A percentile compares a stretch with the other conserved stretches of the same genome.
Conservation (phyloP, 768 basidiomycete genomes). For the Macrocybe gigantea region DNA sequence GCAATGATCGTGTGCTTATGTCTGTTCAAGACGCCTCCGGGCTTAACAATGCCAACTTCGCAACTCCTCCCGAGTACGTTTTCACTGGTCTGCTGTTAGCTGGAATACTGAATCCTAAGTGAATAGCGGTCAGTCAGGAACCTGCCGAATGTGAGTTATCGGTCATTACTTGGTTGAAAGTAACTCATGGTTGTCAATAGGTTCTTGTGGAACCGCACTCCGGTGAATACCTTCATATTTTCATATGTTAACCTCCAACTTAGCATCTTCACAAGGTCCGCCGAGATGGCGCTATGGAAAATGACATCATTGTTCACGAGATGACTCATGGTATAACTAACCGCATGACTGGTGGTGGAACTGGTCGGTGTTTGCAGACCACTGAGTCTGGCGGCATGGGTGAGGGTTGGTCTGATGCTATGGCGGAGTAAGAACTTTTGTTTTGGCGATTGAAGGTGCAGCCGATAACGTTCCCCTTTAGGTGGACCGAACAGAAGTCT, state of each 20-base stretch:
- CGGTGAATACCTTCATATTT: neutral
- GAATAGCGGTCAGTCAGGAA: conserved; percentile 24
- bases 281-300: conserved; percentile 58
- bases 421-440: conserved; percentile 29
- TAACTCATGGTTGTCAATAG: no score
- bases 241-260: neutral
- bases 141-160: conserved; percentile 15
- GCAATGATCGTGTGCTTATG: conserved; percentile 42
- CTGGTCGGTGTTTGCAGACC: conserved; percentile 55
- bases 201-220: conserved; percentile 13
- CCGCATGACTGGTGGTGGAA: conserved; percentile 49
- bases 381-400: conserved; percentile 63
- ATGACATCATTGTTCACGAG: conserved; percentile 50
- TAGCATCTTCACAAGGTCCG: conserved; percentile 23
- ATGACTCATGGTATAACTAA: conserved; percentile 43
- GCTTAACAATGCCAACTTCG: conserved; percentile 38
- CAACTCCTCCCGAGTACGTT: conserved; percentile 37
- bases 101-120: neutral
- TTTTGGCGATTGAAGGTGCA: neutral
- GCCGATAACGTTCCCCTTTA: conserved; percentile 5
- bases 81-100: neutral
- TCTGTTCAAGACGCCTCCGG: conserved; percentile 45
- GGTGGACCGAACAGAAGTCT: conserved; percentile 37
- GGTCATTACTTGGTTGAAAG: no score
- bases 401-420: conserved; percentile 60